Evolutionary conservation across 306 rosid genomes (phyloP), one percentile per base, ranked within the genome.

Genomic region (Begonia peltatifolia): DNA sequence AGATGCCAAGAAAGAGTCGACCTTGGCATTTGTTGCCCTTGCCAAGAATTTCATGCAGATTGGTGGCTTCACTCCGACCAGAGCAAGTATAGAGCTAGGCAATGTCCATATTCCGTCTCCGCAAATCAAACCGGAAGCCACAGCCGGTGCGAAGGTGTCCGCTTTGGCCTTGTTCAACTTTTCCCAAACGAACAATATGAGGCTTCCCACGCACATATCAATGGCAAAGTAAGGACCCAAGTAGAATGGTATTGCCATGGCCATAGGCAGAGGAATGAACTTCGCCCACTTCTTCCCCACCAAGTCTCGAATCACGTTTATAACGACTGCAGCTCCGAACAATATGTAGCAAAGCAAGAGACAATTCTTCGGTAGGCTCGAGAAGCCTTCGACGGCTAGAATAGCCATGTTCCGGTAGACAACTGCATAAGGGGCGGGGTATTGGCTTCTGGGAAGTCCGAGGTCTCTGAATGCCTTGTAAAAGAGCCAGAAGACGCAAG

Each of bases 241-340:
- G 12, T 20, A 35, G 57, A 53, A 53, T 20, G 57, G 57, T 4
- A 53, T 35, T 12, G 57, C 57, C 57, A 53, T 87, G 14, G 96
- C 96, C 96, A 87, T 83, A n/a, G 96, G 96, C 49, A 87, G 74
- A 10, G 94, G 96, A 46, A 83, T 76, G 44, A 65, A 83, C 54
- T 78, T 84, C 7, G 96, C 81, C 50, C 74, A 60, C 47, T 74
- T 87, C 56, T 42, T 70, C 2, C 89, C 84, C 42, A 62, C 67
- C 48, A 70, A 63, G 50, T 87, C 96, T 70, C 73, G 83, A 36
- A 74, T 42, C 47, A 80, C 76, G 62, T 87, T 87, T 54, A 80
- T 60, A 14, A 65, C 63, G 38, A 87, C 15, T 4, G 96, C 94
- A 0, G 81, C 89, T 0, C 55, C 79, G 47, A 87, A 87, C 65